Base-by-base conservation (phyloP, 2,329 filamentous ascomycete genomes). In the Talaromyces rugulosus region DNA sequence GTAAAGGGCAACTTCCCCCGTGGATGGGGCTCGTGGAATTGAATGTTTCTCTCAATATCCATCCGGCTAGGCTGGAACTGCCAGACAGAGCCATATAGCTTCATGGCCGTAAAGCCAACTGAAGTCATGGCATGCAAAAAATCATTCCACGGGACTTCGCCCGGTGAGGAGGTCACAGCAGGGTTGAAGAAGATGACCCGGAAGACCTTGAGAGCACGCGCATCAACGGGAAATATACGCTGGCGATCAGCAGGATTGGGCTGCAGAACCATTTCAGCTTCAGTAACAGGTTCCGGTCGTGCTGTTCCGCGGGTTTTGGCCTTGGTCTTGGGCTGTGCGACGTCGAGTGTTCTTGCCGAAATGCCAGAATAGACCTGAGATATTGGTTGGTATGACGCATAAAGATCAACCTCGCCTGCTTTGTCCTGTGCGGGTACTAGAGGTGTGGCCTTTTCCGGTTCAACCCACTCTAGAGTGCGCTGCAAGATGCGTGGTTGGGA, bases 1-100 rank as follows among this genome's bases (percentile, higher is more conserved):
- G 66, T 65, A 63, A 81, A 83, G 0, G 80, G 72, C 3, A 88
- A 76, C 70, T 87, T 87, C 0, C 73, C 72, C 1, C 68, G 69
- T 0, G 84, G 83, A 70, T 88, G 85, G 2, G 85, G 85, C 67
- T 87, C 84, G 64, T 88, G 84, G 63, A 87, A 85, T 59, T 85
- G 82, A 34, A 88, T 87, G 28, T 77, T 79, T 4, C 80, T 71
- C 44, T 79, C 73, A 0, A 80, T 74, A 58, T 81, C 76, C 27
- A 79, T 62, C 3, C 65, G 66, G 4, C 68, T 69, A 3, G 81
- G 81, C 14, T 74, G 76, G 63, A 88, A 88, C 11, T 86, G 82
- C 86, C 86, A 88, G 0, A 82, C 81, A 1, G 83, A 87, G 0
- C 85, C 84, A 62, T 86, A 85, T 0, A 87, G 75, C 71, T 88